Base-by-base conservation (phyloP, 1,139 yeast genomes). In the Yamadazyma dushanensis region DNA sequence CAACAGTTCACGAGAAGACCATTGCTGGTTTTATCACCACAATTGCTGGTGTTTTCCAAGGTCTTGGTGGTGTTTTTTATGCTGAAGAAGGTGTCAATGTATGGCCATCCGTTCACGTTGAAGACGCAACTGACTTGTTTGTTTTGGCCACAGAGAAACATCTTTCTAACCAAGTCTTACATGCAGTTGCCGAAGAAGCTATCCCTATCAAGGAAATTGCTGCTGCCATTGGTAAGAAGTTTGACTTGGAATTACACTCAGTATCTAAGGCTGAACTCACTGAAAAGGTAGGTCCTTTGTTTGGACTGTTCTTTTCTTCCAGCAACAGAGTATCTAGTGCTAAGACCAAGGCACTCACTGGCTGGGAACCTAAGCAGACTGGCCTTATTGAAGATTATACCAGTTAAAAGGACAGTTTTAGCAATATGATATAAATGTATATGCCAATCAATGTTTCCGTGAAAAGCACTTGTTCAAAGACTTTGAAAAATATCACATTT, bases 51-150 rank as follows among this genome's bases (percentile, higher is more conserved):
- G 16, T 25, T 3, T 54, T 54, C 8, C 39, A 45, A 17, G 19
- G 29, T 10, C 26, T 37, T 3, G 55, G 56, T 2, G 40, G 32
- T 15, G 45, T 56, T 7, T 40, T 37, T 8, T 56, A 53, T 32
- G 20, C 53, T 11, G 63, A 47, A 3, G 55, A 51, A 5, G 67
- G 66, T 8, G 22, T 36, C 8, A 51, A 50, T 35, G 43, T 34
- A 2, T 63, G 66, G 66, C 40, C 61, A 5, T 56, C 63, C 3
- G 58, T 57, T n/a, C 51, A 59, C 31, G 45, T 44, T 11, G 16
- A 31, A 2, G 70, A 63, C 49, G 61, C 56, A 18, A 67, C 63
- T 1, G 35, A 23, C 3, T 16, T 58, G 13, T 59, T 31, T 32
- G 36, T 43, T 13, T 37, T 53, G 21, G 61, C 50, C 4, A 19